Base-by-base conservation (phyloP, 2,329 filamentous ascomycete genomes). In the Talaromyces sp. region DNA sequence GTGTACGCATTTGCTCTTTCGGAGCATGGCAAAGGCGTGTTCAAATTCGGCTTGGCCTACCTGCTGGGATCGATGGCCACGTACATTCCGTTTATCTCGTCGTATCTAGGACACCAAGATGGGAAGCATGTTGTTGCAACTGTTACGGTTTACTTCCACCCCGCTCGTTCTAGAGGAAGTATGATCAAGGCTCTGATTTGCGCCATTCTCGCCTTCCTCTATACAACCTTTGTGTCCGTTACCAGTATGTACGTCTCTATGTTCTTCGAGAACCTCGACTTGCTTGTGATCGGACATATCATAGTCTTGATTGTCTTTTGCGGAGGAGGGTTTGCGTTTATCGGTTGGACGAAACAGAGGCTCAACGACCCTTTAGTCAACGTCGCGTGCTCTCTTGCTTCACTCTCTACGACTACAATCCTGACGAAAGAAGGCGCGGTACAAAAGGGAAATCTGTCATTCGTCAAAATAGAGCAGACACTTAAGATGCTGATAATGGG, bases 121-220 rank as follows among this genome's bases (percentile, higher is more conserved):
- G 92, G 92, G 60, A 97, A 97, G 74, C 94, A 97, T 78, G 89
- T 97, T 73, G 92, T 97, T 61, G 93, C 93, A 37, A 97, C 94
- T 2, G 87, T 97, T 65, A 96, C 92, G 0, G 93, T 97, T 11
- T 98, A 97, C 74, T 98, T 97, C 73, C 93, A 97, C 75, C 93
- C 94, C 4, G 91, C 92, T 6, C 85, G 94, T 65, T 92, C 92
- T 19, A 86, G 89, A 31, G 94, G 94, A 0, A 95, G 91, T 69
- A 97, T 97, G 92, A 85, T 92, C 65, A 91, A 97, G 77, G 93
- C 93, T 3, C 86, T 90, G 11, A 79, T 93, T 39, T 87, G 95
- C 65, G 91, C 92, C 6, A 79, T 91, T 43, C 82, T 90, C 39
- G 93, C 93, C 1, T 91, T 97, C 67, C 78, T 88, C 43, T 98